Base-by-base conservation (phyloP, 108 stramenopile genomes). In the Nitzschia sp. region DNA sequence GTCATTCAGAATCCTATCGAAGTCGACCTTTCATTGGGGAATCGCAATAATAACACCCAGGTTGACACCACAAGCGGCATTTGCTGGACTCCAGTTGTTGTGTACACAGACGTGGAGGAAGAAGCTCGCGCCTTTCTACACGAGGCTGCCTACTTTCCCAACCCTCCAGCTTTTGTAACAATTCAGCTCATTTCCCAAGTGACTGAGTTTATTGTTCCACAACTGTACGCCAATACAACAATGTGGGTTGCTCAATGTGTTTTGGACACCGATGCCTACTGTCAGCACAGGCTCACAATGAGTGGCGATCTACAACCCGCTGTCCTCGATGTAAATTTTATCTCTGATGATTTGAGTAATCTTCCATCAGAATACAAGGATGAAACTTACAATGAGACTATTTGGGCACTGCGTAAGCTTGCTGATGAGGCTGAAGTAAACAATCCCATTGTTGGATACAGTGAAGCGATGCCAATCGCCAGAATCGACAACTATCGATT, bases 361-460 rank as follows among this genome's bases (percentile, higher is more conserved):
- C 21, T 76, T 1, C 70, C 78, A 25, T 25, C 52, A 24, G 51
- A 76, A 19, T 53, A 37, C 38, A 75, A 72, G 51, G 81, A 82
- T 58, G 75, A 71, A 14, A 24, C 37, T 8, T 82, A 76, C 54
- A 29, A 10, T 15, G 12, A 34, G 6, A 58, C 75, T 22, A 72
- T 76, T 50, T 0, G 38, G 3, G 25, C 20, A 12, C 42, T 82
- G 20, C 41, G 53, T 11, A 41, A 17, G 14, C 59, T 67, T 48
- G 81, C 81, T 24, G 71, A 75, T 38, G 55, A 67, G 39, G 81
- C 81, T 17, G 20, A 50, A 9, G 34, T 14, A 22, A 77, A 83
- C 52, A 53, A 83, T 57, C 82, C 82, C 17, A 26, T 80, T 19
- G 53, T 80, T 0, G 82, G 78, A 15, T 38, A 67, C 25, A 53